Evolutionary conservation across 1,284 basidiomycete species (phyloP), one percentile per base, ranked within the genome.

Genomic region (Cryptococcus sp.): DNA sequence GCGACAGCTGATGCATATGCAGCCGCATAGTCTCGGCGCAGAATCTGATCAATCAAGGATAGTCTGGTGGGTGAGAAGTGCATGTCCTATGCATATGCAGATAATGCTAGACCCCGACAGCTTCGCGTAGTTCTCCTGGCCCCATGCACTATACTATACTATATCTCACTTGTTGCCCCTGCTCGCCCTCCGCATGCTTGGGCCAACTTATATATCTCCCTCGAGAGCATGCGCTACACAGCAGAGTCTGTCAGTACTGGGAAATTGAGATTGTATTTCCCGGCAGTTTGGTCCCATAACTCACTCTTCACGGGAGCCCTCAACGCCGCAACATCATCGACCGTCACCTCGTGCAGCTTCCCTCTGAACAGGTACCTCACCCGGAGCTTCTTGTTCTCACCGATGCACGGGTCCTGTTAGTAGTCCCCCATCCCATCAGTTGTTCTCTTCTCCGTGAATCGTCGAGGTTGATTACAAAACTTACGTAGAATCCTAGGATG

Each of bases 321-420:
- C 23, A 91, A 80, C 33, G 85, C 81, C 43, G 81, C 75, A 68
- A 80, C 78, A 77, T 94, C 91, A 64, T 83, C 83, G 58, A 90
- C 84, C 63, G 85, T 84, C 60, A 85, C 85, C 72, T 88, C 86
- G 73, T 95, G 91, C 75, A 81, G 66, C 59, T 81, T 80, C 42
- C 84, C 85, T 60, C 83, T 82, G 81, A 95, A 96, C 46, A 82
- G 77, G 76, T 95, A 95, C 44, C 84, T 82, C 46, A 95, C 80
- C 33, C 83, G 78, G 50, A 95, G 77, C 23, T 80, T 79, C 78
- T 78, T 78, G 43, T 67, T 64, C 57, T 78, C 76, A 20, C 75
- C 75, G 39, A 78, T 77, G 57, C 76, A 78, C 4, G 76, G 75
- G 56, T 78, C 76, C 71, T 75, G 15, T 24, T n/a, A 38, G 28